Conservation (phyloP, 2,329 filamentous ascomycete genomes). For the Camillea tinctor region DNA sequence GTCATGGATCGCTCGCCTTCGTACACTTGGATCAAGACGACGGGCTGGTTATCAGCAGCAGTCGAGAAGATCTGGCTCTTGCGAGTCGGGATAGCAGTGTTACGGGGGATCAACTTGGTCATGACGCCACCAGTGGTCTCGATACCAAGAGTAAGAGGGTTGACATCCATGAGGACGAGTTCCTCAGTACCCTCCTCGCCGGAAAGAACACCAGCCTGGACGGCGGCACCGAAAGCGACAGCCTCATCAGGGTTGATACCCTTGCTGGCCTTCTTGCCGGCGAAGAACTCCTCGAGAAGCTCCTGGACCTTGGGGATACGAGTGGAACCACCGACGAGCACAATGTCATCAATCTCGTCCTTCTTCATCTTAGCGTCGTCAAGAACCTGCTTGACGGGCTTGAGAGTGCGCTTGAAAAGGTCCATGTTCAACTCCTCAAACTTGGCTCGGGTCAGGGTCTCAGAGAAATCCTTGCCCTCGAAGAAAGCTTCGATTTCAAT, state of each 20-base stretch:
- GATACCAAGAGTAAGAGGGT: constrained; percentile 93
- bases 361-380: constrained; percentile 99
- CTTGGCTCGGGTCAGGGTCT: constrained; percentile 97
- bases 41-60: constrained; percentile 93
- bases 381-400: constrained; percentile 97
- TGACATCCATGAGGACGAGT: constrained; percentile 94
- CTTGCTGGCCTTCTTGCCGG: constrained; percentile 96
- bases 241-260: constrained; percentile 99
- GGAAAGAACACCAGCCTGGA: constrained; percentile 93
- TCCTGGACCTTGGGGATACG: constrained; percentile 98
- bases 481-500: constrained; percentile 98
- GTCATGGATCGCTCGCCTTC: constrained; percentile 94
- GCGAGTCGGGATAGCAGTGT: constrained; percentile 91
- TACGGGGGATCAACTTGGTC: constrained; percentile 93
- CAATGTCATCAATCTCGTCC: constrained; percentile 91
- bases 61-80: constrained; percentile 99
- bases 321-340: constrained; percentile 96
- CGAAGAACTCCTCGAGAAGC: constrained; percentile 94
- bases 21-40: constrained; percentile 91
- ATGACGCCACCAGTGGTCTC: constrained; percentile 97
- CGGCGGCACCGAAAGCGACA: constrained; percentile 94
- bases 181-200: constrained; percentile 80
- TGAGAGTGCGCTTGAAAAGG: constrained; percentile 98
- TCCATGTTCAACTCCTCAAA: constrained; percentile 99
- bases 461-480: constrained; percentile 95